phyloP scores from a whole-genome alignment of 2,329 filamentous ascomycete genomes.

The Colletotrichum lentis region DNA sequence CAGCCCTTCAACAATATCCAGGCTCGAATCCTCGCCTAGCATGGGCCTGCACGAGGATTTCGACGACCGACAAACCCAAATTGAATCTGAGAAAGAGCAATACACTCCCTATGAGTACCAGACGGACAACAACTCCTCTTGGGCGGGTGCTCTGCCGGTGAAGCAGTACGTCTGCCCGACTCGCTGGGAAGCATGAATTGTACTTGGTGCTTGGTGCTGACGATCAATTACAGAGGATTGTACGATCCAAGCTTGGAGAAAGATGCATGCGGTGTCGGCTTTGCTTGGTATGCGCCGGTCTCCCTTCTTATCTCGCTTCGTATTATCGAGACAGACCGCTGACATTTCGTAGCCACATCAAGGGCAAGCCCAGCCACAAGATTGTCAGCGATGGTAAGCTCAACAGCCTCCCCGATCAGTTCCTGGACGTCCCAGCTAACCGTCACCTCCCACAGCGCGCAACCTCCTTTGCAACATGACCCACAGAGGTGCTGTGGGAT shows the following conservation, averaged over 20 bases:
- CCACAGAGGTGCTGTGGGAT: constrained; percentile 97
- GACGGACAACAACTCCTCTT: constrained; percentile 82
- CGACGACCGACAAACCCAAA: constrained; percentile 71
- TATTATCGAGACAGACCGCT: constrained; percentile 35
- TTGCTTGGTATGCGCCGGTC: constrained; percentile 81
- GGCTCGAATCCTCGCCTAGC: constrained; percentile 64
- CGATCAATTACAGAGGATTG: constrained; percentile 67
- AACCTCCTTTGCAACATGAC: constrained; percentile 99
- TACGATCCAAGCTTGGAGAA: constrained; percentile 97
- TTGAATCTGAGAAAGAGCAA: constrained; percentile 66
- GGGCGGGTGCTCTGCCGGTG: constrained; percentile 94
- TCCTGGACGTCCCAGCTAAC: constrained; percentile 7
- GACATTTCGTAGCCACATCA: constrained; percentile 77
- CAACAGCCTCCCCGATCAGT: constrained; percentile 45
- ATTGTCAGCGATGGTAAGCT: constrained; percentile 94
- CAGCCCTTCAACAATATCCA: constrained; percentile 22
- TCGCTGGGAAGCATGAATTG: neutral
- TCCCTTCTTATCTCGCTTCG: neutral
- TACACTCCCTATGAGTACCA: constrained; percentile 85
- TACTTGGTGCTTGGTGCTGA: constrained; percentile 37
- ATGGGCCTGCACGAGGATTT: constrained; percentile 73
- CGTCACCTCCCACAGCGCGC: constrained; percentile 65
- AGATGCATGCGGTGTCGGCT: constrained; percentile 99
- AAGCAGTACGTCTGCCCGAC: constrained; percentile 73
- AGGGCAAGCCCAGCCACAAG: constrained; percentile 96